phyloP scores from a whole-genome alignment of 108 stramenopile genomes.

The Heterococcus sp. region DNA sequence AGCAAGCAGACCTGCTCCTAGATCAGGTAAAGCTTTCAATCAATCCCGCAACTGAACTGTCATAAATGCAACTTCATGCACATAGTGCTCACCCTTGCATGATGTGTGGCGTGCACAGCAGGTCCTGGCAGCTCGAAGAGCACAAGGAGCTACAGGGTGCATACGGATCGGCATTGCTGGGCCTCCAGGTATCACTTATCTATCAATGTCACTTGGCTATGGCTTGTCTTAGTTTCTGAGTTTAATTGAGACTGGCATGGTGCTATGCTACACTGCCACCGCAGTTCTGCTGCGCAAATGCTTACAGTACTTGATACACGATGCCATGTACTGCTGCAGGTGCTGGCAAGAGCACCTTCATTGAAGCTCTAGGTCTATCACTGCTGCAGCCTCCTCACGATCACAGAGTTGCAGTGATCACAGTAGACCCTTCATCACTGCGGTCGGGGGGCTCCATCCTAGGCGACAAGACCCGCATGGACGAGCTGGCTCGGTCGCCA shows the following conservation, averaged over 20 bases:
- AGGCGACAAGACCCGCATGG: constrained; percentile 97
- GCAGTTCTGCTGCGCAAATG: too few relatives aligned
- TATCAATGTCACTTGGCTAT: too few relatives aligned
- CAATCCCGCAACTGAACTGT: too few relatives aligned
- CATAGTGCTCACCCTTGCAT: too few relatives aligned
- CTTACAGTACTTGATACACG: too few relatives aligned
- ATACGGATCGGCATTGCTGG: constrained; percentile 62
- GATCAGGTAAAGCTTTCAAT: constrained; percentile 24
- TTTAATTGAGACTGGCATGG: too few relatives aligned
- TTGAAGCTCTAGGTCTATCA: constrained; percentile 45
- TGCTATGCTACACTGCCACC: too few relatives aligned
- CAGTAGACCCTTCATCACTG: constrained; percentile 82
- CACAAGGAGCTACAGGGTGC: not conserved
- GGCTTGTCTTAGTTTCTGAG: too few relatives aligned
- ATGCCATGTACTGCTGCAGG: too few relatives aligned
- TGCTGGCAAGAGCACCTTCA: constrained; percentile 62
- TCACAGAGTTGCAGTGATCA: constrained; percentile 71
- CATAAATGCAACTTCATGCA: too few relatives aligned
- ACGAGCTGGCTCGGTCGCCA: constrained; percentile 63
- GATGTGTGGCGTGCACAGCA: too few relatives aligned
- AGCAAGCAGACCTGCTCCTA: constrained; percentile 36
- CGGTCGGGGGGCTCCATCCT: constrained; percentile 89
- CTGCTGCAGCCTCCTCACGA: constrained; percentile 8
- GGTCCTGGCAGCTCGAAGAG: not conserved
- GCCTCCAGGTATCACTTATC: too few relatives aligned